Evolutionary conservation across 805 yeast genomes (phyloP), one percentile per base, ranked within the genome.

Genomic region (Maudiozyma pseudohumilis): DNA sequence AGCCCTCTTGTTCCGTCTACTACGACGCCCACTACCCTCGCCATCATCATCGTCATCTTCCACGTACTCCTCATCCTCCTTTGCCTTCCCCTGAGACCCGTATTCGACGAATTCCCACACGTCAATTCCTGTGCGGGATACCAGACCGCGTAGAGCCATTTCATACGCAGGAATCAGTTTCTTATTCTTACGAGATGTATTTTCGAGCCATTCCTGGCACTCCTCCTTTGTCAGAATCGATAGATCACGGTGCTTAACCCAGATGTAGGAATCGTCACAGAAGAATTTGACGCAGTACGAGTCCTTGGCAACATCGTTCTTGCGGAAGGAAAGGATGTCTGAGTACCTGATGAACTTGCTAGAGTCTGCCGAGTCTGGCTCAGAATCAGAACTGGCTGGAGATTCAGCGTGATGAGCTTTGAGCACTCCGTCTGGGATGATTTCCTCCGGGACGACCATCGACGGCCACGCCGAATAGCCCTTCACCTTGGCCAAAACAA

Each of bases 401-500:
- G 29, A 26, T 13, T 13, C 18, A 18, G 18, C 11, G 11, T 28
- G 12, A 2, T 28, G 20, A 17, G 31, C 69, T 13, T 59, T 55
- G 19, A 60, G 45, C 21, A 83, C 72, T 46, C 68, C 63, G 16
- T 63, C 72, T 0, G 94, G 92, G 5, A 84, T 65, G 6, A 73
- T 57, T 13, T 69, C 66, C 41, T 64, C 71, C 1, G 77, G 79
- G 4, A 84, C 69, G 4, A 83, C 76, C 75, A 84, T 77, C 2
- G 88, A 87, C 0, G 95, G 95, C 95, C 95, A 85, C 29, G 88
- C 80, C 2, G 94, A 83, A 53, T 77, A 85, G 7, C 94, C 94
- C 52, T 83, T 85, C 34, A 85, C 76, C 57, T 85, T 85, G 6
- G 92, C 92, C 18, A 85, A 65, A 1, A 85, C 82, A 5, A 75